Base-by-base conservation (phyloP, 2,329 filamentous ascomycete genomes). In the Cadophora malorum region DNA sequence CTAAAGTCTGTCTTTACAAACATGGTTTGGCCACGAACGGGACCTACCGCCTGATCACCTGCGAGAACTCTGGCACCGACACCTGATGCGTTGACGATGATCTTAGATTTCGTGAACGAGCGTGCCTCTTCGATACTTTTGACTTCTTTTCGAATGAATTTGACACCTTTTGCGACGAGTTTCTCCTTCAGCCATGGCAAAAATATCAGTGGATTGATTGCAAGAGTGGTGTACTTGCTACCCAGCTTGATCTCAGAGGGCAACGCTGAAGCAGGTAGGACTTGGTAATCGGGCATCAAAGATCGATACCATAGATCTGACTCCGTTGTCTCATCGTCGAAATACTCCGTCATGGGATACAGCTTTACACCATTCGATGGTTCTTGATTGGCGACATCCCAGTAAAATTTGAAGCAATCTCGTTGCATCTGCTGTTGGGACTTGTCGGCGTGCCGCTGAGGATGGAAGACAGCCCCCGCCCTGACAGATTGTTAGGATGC, bases 381-480 rank as follows among this genome's bases (percentile, higher is more conserved):
- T 10, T 74, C 71, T 21, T 56, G 33, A 14, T 69, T 62, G 28
- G 73, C 74, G 4, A 74, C 63, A 4, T 60, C 31, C 53, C 64
- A 66, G 60, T 74, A 75, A 65, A 73, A 74, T 7, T 64, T 31
- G 66, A 75, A 74, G 45, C 65, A 72, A 23, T 50, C 49, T 19
- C 5, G 67, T 67, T 75, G 73, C 74, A 74, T 74, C 23, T 70
- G n/a, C 50, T 72, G 72, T 21, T 70, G 64, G 1, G 41, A 3
- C 25, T 45, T 49, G 23, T 63, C 65, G 16, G 61, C 62, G n/a
- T 70, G 64, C 5, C 52, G 65, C 58, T 75, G 72, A 12, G 73
- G 74, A 58, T 75, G 74, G 52, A 74, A 75, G 2, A 73, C 70
- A 66, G 74, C 74, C 12, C 73, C 74, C 28, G 73, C 74, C 74